Evolutionary conservation across 2,329 filamentous ascomycete species (phyloP).

Genomic region (Aspergillus carbonarius): DNA sequence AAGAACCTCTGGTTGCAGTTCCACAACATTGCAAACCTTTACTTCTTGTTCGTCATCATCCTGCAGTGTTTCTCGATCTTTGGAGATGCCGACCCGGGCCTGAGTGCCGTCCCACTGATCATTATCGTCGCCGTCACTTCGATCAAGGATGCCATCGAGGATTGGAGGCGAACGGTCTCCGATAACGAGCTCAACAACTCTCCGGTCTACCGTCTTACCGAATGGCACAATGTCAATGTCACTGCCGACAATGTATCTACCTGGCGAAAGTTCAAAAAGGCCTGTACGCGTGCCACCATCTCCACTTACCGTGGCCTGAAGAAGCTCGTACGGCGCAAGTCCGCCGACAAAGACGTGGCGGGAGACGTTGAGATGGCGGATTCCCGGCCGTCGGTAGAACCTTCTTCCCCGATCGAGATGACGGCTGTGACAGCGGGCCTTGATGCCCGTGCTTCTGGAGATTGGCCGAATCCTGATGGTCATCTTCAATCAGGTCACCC

Average conservation of each 20-base stretch:
- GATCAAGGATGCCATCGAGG: constrained; percentile 4
- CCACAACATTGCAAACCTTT: constrained; percentile 5
- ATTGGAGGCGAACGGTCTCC: constrained; percentile 4
- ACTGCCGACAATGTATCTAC: constrained; percentile 3
- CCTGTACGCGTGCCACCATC: neutral
- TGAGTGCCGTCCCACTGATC: constrained; percentile 5
- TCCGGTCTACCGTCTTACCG: constrained; percentile 1
- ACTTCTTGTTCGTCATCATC: constrained; percentile 7
- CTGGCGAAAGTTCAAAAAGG: constrained; percentile 5
- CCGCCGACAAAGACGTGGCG: neutral
- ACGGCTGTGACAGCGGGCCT: neutral
- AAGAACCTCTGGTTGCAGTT: constrained; percentile 7
- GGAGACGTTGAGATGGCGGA: constrained; percentile 4
- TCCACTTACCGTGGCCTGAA: constrained; percentile 1
- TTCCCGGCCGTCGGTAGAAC: neutral
- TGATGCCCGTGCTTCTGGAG: constrained; percentile 4
- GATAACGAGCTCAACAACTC: constrained; percentile 7
- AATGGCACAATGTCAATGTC: constrained; percentile 4
- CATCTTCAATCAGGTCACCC: neutral
- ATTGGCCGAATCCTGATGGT: neutral
- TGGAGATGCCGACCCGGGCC: constrained; percentile 1
- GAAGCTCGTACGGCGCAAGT: neutral
- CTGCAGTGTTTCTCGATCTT: constrained; percentile 5
- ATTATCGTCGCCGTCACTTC: constrained; percentile 5
- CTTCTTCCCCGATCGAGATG: constrained; percentile 2